Base-by-base conservation (phyloP, 2,329 filamentous ascomycete genomes). In the Exophiala aquamarina region DNA sequence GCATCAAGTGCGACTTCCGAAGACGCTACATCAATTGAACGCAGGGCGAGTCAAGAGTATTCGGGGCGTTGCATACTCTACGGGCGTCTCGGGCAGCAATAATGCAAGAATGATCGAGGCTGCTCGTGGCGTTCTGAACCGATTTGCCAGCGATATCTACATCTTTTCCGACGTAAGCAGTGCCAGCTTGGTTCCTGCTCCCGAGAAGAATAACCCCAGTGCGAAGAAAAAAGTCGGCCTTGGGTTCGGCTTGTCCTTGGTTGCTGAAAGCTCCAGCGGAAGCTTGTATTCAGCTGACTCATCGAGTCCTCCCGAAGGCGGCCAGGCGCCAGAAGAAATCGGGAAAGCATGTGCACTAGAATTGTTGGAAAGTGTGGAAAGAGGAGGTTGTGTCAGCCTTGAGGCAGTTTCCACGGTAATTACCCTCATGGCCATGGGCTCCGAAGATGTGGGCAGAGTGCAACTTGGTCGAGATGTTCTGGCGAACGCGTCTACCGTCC, bases 391-490 rank as follows among this genome's bases (percentile, higher is more conserved):
- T 64, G 87, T 88, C 3, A 85, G 83, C 43, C 76, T 75, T 11
- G 78, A 86, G 3, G 87, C 89, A 2, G 83, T 84, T 4, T 75
- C 81, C 3, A 92, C 86, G 0, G 78, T 95, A 55, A 68, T 98
- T 43, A 87, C 84, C 14, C 74, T 98, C 54, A 98, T 98, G 93
- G 89, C 91, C 26, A 97, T 98, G 93, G 93, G 93, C 0, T 89
- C 87, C 1, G 93, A 97, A 65, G 93, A 98, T 67, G 90, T 98
- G 11, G 93, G 93, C 3, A 80, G 93, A 49, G 67, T 98, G 57
- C 81, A 88, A 54, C 65, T 98, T 49, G 89, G 91, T 23, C 84
- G 82, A 59, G 87, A 92, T 37, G 82, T 96, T 1, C 70, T 97
- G 36, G 91, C 83, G 0, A 86, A 84, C 2, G 89, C 95, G 64